Evolutionary conservation across 2,329 filamentous ascomycete genomes (phyloP), one percentile per base, ranked within the genome.

Genomic region (Cercospora citrullina): DNA sequence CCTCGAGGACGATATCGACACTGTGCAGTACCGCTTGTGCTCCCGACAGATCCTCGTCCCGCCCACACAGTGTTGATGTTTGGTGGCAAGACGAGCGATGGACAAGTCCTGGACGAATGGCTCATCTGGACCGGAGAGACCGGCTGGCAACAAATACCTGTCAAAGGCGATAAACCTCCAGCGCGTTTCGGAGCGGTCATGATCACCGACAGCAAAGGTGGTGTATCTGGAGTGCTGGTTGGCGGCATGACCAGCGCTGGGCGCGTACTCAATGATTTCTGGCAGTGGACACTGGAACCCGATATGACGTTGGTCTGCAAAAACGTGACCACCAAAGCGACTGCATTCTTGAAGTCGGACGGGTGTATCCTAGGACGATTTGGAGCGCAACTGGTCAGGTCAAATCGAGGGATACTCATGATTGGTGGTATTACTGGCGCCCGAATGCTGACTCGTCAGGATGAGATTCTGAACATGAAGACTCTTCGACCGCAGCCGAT

Each of bases 1-100:
- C 89, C 90, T 0, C 74, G 82, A n/a, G 85, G 90, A 9, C 83
- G 93, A 26, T 97, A 91, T 79, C 85, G 94, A 62, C 94, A 97
- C 75, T 87, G 87, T 66, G 86, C 89, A 31, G 82, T 88, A 12
- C 77, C 78, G 14, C 75, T 87, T 39, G 73, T 75, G 9, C 63
- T 77, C 26, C 74, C 75, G 6, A 76, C 75, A 10, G 71, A 74
- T 33, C 75, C 75, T 18, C 71, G 75, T 23, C 73, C 75, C 14
- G 75, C 74, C 2, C 73, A 75, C 28, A 79, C 78, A 5, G 78
- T 84, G 16, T 73, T 84, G 21, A 75, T 83, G 4, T 83, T 81
- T 68, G 83, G 83, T 48, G 83, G 83, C 53, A 83, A 80, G 72
- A 79, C 79, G 12, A 79, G 80, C 64, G 72, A 79, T 71, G 81